These are phyloP conservation scores for Stellera chamaejasme DNA, from an alignment of 345 rosid species.

Conservation along the genomic window DNA sequence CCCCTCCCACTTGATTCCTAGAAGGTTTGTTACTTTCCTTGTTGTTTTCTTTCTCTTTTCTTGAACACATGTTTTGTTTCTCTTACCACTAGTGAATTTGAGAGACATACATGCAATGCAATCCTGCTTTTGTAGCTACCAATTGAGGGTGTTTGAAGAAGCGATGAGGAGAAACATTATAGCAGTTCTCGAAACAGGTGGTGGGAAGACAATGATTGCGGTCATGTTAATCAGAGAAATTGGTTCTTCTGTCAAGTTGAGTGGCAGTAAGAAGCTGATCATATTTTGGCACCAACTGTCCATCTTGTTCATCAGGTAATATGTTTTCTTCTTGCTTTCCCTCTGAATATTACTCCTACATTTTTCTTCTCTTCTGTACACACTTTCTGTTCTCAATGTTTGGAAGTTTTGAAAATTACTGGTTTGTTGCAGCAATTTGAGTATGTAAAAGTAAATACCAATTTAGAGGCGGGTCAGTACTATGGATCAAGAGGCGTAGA, in stretches of 20 bases:
- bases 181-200: slow-evolving; percentile 62
- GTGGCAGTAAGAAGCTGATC: slow-evolving; percentile 35
- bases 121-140: slow-evolving; percentile 35
- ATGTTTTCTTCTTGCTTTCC: background rate
- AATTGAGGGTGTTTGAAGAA: slow-evolving; percentile 50
- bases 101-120: background rate
- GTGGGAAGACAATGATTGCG: slow-evolving; percentile 62
- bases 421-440: slow-evolving; percentile 58
- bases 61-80: background rate
- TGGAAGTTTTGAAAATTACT: background rate
- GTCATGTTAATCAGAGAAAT: slow-evolving; percentile 54
- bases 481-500: slow-evolving; percentile 77
- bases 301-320: slow-evolving; percentile 72
- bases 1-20: slow-evolving; percentile 22
- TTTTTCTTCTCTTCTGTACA: too few species aligned
- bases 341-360: background rate
- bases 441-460: slow-evolving; percentile 32
- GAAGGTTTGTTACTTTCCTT: slow-evolving; percentile 26
- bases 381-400: background rate
- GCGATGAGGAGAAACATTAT: slow-evolving; percentile 63
- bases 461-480: slow-evolving; percentile 53
- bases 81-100: slow-evolving; percentile 7
- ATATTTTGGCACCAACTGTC: slow-evolving; percentile 77
- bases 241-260: slow-evolving; percentile 24
- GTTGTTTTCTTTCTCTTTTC: background rate